phyloP scores from a whole-genome alignment of 208 protist genomes.

The Trypanosoma caninum region DNA sequence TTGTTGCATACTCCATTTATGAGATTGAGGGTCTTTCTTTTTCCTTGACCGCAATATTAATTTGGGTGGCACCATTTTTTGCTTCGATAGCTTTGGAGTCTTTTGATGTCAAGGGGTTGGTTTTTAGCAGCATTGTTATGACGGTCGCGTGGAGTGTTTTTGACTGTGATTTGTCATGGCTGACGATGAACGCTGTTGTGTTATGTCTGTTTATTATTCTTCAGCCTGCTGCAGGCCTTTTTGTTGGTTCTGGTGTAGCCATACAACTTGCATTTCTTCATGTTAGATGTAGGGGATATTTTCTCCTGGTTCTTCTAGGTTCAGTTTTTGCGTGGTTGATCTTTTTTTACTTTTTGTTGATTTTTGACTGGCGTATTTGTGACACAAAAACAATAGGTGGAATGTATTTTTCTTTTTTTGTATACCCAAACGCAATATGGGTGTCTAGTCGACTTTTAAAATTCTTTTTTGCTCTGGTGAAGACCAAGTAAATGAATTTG shows the following conservation, averaged over 20 bases:
- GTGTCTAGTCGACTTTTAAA: constrained; percentile 25
- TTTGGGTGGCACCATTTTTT: constrained; percentile 23
- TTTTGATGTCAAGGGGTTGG: constrained; percentile 23
- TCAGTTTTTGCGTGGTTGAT: constrained; percentile 26
- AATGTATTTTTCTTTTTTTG: constrained; percentile 47
- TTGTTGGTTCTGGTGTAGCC: constrained; percentile 44
- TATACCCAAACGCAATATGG: constrained; percentile 67
- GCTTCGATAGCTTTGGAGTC: constrained; percentile 5
- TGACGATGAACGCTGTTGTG: constrained; percentile 49
- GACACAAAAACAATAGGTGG: constrained; percentile 35
- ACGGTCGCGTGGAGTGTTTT: constrained; percentile 10
- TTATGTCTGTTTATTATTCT: constrained; percentile 54
- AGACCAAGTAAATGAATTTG: neutral
- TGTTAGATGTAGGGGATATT: constrained; percentile 13
- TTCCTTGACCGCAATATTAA: constrained; percentile 30
- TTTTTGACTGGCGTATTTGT: constrained; percentile 26
- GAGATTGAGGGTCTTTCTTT: constrained; percentile 36
- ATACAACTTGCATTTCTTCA: constrained; percentile 50
- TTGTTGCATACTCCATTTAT: constrained; percentile 55
- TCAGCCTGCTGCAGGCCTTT: constrained; percentile 43
- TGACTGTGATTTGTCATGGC: constrained; percentile 30
- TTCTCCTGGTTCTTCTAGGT: constrained; percentile 23
- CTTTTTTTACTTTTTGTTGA: constrained; percentile 27
- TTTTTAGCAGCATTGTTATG: constrained; percentile 18
- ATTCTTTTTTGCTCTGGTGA: neutral